These are phyloP conservation scores for Taxillus chinensis DNA, from an alignment of 164 flowering plant species.

Conservation along the genomic window DNA sequence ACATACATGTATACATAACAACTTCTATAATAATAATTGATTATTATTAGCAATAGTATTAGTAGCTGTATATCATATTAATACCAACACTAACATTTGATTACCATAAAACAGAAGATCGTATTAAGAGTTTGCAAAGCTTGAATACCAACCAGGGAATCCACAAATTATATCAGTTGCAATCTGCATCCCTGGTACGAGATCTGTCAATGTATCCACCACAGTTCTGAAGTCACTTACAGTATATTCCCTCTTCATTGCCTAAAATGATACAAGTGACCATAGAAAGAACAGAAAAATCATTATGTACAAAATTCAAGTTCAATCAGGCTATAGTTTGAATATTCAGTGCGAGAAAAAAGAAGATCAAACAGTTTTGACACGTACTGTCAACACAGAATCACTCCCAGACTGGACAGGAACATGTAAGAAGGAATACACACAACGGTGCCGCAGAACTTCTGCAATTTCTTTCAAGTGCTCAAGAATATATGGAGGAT, in stretches of 20 bases:
- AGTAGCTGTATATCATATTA: background rate
- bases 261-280: conserved; percentile 33
- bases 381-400: conserved; percentile 65
- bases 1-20: too few species aligned
- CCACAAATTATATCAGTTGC: conserved; percentile 99
- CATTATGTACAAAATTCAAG: background rate
- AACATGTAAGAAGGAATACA: conserved; percentile 95
- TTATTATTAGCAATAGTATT: too few species aligned
- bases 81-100: background rate
- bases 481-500: conserved; percentile 98
- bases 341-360: background rate
- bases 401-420: conserved; percentile 99
- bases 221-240: conserved; percentile 83
- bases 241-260: conserved; percentile 98
- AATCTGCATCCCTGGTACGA: conserved; percentile 99
- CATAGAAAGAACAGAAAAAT: background rate
- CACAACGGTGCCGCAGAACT: conserved; percentile 79
- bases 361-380: background rate
- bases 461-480: conserved; percentile 93
- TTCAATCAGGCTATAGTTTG: too few species aligned
- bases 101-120: background rate
- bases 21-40: too few species aligned
- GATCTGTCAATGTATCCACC: conserved; percentile 75
- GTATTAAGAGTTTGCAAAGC: background rate
- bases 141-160: conserved; percentile 71